Evolutionary conservation across 305 asterid genomes (phyloP).

Genomic region (Salvia sclarea): DNA sequence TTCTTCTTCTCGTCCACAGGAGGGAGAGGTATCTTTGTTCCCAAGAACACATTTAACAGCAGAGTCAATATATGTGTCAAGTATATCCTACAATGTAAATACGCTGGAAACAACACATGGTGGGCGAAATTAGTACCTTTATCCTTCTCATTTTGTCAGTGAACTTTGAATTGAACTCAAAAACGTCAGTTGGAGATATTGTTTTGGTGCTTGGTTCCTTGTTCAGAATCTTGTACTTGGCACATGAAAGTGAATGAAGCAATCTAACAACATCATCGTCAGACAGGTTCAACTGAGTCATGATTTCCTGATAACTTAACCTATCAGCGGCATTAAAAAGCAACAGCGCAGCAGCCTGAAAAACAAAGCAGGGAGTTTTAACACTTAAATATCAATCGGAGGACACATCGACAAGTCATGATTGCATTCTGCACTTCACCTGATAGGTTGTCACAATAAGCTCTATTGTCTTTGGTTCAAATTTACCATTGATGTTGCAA

Average conservation of each 20-base stretch:
- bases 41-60: slow-evolving; percentile 16
- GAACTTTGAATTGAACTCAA: slow-evolving; percentile 84
- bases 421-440: slow-evolving; percentile 42
- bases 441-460: slow-evolving; percentile 84
- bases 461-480: slow-evolving; percentile 84
- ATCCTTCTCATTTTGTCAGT: slow-evolving; percentile 94
- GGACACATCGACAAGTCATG: neutral
- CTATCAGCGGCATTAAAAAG: slow-evolving; percentile 83
- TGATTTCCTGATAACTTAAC: slow-evolving; percentile 86
- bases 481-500: slow-evolving; percentile 78
- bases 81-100: neutral
- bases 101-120: neutral
- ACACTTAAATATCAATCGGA: neutral
- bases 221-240: slow-evolving; percentile 80
- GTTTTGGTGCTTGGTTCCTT: slow-evolving; percentile 92
- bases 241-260: slow-evolving; percentile 97
- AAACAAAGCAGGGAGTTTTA: slow-evolving; percentile 23
- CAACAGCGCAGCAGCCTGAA: slow-evolving; percentile 82
- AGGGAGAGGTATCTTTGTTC: slow-evolving; percentile 82
- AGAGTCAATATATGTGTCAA: neutral
- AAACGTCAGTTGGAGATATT: slow-evolving; percentile 73
- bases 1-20: slow-evolving; percentile 98
- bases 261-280: slow-evolving; percentile 92
- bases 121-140: slow-evolving; percentile 52
- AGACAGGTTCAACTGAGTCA: slow-evolving; percentile 77